A percentile compares a stretch with the other conserved stretches of the same genome.
Conservation (phyloP, 305 asterid species). For the Fraxinus floribunda region DNA sequence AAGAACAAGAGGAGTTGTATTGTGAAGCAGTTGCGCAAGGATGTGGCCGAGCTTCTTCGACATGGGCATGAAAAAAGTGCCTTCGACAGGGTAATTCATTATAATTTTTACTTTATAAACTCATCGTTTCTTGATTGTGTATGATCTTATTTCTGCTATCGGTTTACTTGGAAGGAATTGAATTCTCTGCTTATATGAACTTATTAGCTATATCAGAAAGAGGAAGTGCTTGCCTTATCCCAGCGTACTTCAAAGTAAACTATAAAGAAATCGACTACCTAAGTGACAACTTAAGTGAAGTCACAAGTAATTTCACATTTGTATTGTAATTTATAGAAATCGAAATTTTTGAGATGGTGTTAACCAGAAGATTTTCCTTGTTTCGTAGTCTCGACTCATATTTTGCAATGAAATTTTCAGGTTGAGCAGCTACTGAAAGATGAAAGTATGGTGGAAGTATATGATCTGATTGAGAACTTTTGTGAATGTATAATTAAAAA, state of each 20-base stretch:
- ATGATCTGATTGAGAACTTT: slow-evolving; percentile 54
- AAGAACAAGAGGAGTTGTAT: slow-evolving; percentile 63
- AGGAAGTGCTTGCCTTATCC: background rate
- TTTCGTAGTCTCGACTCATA: background rate
- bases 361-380: background rate
- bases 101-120: background rate
- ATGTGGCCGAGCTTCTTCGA: slow-evolving; percentile 60
- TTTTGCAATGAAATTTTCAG: slow-evolving; percentile 33
- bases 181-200: background rate
- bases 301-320: background rate
- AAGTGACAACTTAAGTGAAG: too few species aligned
- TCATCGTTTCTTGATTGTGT: too few species aligned
- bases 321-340: background rate
- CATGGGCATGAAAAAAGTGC: slow-evolving; percentile 51
- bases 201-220: too few species aligned
- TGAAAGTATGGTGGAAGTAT: slow-evolving; percentile 45
- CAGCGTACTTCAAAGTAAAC: background rate
- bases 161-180: background rate
- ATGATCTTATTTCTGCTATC: background rate
- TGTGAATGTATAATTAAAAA: slow-evolving; percentile 56
- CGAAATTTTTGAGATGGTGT: background rate
- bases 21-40: slow-evolving; percentile 51
- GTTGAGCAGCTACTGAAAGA: slow-evolving; percentile 70
- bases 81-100: slow-evolving; percentile 47
- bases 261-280: too few species aligned